Evolutionary conservation across 1,139 yeast species (phyloP), one percentile per base, ranked within the genome.

Genomic region (Lodderomyces elongisporus): DNA sequence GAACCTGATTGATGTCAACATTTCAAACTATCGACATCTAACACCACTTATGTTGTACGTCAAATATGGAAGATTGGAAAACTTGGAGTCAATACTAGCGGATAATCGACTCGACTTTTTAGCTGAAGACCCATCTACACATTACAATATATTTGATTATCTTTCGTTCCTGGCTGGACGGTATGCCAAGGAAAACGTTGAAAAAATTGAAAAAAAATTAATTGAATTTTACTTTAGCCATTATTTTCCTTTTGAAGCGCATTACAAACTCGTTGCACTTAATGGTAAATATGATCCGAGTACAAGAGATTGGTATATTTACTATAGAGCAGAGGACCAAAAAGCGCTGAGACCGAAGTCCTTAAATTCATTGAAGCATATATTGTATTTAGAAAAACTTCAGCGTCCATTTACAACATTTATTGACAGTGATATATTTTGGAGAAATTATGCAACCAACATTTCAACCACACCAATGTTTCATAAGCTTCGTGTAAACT

Each of bases 21-120:
- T 69, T 44, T 56, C 72, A 20, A 89, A 89, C 49, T 50, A 54
- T 15, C 74, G 74, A 43, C 70, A 71, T 2, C 61, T 79, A 45
- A 74, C 91, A 0, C 95, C 96, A 0, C 52, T 87, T 36, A 77
- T 80, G 70, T 64, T 77, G 4, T 82, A 75, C 48, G 76, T 84
- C 31, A 82, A 83, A 48, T 87, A 79, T 54, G 79, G 79, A 41
- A 64, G 94, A 30, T 35, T 70, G 1, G 79, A 75, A 2, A 83
- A 84, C 39, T 62, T 87, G 14, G 49, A 57, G 24, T 61, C 58
- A 3, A 51, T 82, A 0, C 39, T 80, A 3, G 35, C 48, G 3
- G 81, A 77, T 45, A 43, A 54, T 1, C 47, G 78, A 32, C 49
- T 78, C 8, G 60, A 72, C 12, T 57, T 79, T 15, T 42, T 56